These are phyloP conservation scores for Aspergillus leporis DNA, from an alignment of 495 filamentous ascomycete genomes.

Conservation along the genomic window DNA sequence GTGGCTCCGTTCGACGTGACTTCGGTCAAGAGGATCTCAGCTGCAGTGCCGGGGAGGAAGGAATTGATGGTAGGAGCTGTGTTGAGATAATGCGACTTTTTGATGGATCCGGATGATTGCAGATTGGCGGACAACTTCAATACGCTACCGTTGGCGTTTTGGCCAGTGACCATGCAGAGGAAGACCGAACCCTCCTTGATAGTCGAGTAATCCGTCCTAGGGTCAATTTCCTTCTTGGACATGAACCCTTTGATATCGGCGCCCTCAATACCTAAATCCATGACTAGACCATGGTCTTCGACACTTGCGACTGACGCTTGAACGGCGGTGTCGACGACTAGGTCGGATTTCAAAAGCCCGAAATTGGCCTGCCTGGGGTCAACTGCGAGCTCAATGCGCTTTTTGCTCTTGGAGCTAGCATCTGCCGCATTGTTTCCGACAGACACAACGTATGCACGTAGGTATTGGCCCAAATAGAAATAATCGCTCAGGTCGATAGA, in stretches of 20 bases:
- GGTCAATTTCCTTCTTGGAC: conserved; percentile 78
- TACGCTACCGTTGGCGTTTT: conserved; percentile 74
- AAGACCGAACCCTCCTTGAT: conserved; percentile 80
- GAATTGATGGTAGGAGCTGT: conserved; percentile 83
- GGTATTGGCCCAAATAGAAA: conserved; percentile 84
- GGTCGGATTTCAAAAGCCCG: conserved; percentile 65
- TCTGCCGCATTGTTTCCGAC: conserved; percentile 57
- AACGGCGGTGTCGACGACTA: conserved; percentile 70
- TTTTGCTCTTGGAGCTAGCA: conserved; percentile 64
- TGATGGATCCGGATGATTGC: conserved; percentile 63
- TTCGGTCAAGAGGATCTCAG: conserved; percentile 81
- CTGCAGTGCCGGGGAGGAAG: conserved; percentile 87
- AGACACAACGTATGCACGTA: conserved; percentile 81
- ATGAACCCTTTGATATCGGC: conserved; percentile 76
- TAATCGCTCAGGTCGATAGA: conserved; percentile 67
- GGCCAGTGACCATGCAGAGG: conserved; percentile 76
- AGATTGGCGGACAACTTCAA: conserved; percentile 83
- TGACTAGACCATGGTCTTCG: conserved; percentile 92
- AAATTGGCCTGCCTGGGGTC: conserved; percentile 73
- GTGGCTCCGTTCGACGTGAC: conserved; percentile 58
- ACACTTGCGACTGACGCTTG: conserved; percentile 88
- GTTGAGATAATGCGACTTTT: conserved; percentile 64
- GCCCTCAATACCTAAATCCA: conserved; percentile 81
- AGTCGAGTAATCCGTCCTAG: conserved; percentile 54
- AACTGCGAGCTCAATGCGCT: conserved; percentile 80